Base-by-base conservation (phyloP, 176 grass and related monocot genomes). In the Lolium perenne region DNA sequence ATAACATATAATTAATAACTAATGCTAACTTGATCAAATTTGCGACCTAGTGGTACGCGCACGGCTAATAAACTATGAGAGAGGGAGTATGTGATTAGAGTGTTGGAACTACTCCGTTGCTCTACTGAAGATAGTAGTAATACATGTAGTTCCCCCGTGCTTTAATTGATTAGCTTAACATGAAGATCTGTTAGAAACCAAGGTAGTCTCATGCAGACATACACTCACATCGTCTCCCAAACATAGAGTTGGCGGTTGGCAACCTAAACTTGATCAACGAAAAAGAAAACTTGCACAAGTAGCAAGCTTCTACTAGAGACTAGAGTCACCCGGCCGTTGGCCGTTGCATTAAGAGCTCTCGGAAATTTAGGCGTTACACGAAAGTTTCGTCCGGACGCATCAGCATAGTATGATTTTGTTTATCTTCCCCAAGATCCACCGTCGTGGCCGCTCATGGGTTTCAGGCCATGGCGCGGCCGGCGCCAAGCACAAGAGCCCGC, bases 401-500 rank as follows among this genome's bases (percentile, higher is more conserved):
- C 65, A 60, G 35, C 58, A 77, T 14, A 8, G 32, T 43, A 43
- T 43, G 41, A 43, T 5, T 43, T 87, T 80, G 66, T 86, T 90
- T 88, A 79, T 83, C 56, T 54, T 69, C 82, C 80, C 82, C 87
- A 15, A 92, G 63, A 76, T 50, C 38, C 75, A 87, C 41, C 84
- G 80, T 90, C 83, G 83, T 92, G 87, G 87, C 79, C n/a, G 14
- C n/a, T 54, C 73, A 63, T 51, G 41, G 74, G 53, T 83, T 83
- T 61, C 62, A 74, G 76, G 77, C 59, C 41, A 67, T 73, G 76
- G 26, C 25, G 46, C 59, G 45, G 46, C 21, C 54, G 73, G 87
- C 92, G 3, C 80, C 82, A 81, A 92, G 89, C 90, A 92, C 90
- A 57, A 92, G 90, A 75, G 29, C 63, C 79, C 82, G 78, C 68